phyloP scores from a whole-genome alignment of 371 early-diverging fungal genomes.

The Massospora cicadina region DNA sequence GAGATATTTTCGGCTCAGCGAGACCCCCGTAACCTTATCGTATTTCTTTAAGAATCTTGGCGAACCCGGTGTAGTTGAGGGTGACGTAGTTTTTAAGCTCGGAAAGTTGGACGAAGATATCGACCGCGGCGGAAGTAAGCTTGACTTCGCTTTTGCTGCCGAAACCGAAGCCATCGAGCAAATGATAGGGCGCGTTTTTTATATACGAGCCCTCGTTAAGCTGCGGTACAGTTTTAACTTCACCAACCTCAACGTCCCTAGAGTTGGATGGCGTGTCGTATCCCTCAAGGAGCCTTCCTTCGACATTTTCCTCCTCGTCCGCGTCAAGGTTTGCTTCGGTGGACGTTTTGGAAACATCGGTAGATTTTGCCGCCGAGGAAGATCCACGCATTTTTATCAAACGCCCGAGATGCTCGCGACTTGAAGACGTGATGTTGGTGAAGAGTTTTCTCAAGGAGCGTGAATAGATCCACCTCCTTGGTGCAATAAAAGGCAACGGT shows the following conservation, averaged over 20 bases:
- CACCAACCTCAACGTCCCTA: no score
- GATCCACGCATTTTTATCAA: no score
- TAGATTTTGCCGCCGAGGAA: no score
- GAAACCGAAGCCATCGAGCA: no score
- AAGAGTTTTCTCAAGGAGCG: conserved; percentile 26
- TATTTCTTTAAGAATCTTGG: conserved; percentile 92
- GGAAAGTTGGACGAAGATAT: conserved; percentile 57
- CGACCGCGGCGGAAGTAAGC: conserved; percentile 17
- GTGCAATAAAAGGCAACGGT: conserved; percentile 58
- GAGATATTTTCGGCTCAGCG: conserved; percentile 18
- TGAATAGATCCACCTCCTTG: conserved; percentile 58
- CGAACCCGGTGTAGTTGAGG: conserved; percentile 87
- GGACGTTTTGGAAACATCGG: no score
- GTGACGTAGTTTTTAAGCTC: conserved; percentile 80
- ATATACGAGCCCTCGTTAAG: conserved; percentile 14
- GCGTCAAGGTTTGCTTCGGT: no score
- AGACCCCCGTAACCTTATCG: conserved; percentile 64
- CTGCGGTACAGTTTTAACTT: background rate
- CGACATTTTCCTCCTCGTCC: no score
- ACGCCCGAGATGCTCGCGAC: background rate
- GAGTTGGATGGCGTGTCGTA: background rate
- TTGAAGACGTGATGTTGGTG: background rate
- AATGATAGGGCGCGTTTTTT: conserved; percentile 16
- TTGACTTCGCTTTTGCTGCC: background rate
- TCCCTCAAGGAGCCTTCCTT: no score